Evolutionary conservation across 192 early-diverging fungal genomes (phyloP), one percentile per base, ranked within the genome.

Genomic region (Phlyctochytrium arcticum): DNA sequence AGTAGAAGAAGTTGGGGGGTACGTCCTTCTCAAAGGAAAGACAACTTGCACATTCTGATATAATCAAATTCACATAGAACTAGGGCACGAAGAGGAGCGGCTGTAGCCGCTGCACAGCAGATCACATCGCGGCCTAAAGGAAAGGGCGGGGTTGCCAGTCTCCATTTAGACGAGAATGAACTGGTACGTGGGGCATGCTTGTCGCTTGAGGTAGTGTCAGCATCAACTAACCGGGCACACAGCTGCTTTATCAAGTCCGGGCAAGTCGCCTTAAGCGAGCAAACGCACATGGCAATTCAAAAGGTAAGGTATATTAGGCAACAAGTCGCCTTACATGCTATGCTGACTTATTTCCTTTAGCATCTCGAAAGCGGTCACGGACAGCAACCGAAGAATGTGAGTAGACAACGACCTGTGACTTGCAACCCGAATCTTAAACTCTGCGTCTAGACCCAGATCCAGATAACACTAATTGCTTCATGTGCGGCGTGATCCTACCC

Each of bases 401-500:
- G n/a, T n/a, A n/a, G n/a, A n/a, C n/a, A n/a, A n/a, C n/a, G n/a
- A n/a, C n/a, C n/a, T n/a, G n/a, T n/a, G n/a, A n/a, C n/a, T n/a
- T n/a, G n/a, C n/a, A n/a, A n/a, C n/a, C n/a, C n/a, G n/a, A n/a
- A n/a, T 44, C 15, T 44, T 44, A 2, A 44, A 0, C 39, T 19
- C 39, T 44, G 39, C 21, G 12, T 44, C 12, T 44, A 39, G 35
- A 32, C 55, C 21, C 23, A 26, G 33, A 46, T 27, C 9, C 35
- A n/a, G 50, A 62, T 42, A 32, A 23, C 24, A 60, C 27, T 48
- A 77, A 71, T 0, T 90, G 89, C 63, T 87, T 87, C 62, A 83
- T 90, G 48, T 90, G 89, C 71, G 78, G 77, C 29, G 63, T 78
- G 39, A 54, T 68, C 0, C 73, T 90, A 5, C 76, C 71, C 62